phyloP scores from a whole-genome alignment of 257 asterid species.

The Solanum stenotomum region DNA sequence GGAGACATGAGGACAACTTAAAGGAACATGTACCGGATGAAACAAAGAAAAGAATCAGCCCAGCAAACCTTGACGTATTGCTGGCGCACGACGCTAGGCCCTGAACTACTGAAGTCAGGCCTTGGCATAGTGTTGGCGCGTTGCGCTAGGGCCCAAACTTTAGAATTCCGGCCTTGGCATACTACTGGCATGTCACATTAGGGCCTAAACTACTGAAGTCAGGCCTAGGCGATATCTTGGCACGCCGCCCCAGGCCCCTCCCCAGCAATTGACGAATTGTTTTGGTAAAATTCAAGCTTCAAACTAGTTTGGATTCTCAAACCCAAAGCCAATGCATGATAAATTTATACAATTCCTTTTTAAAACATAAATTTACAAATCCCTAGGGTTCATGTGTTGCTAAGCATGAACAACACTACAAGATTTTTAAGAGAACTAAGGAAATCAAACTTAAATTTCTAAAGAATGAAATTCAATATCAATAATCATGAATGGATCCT shows the following conservation, averaged over 20 bases:
- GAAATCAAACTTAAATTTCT: background rate
- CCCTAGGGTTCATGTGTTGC: background rate
- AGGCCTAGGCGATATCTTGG: background rate
- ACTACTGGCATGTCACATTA: background rate
- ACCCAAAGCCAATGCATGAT: background rate
- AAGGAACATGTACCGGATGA: no score
- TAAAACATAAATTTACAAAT: no score
- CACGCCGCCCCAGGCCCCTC: no score
- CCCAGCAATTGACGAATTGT: no score
- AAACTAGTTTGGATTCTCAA: background rate
- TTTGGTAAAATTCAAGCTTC: background rate
- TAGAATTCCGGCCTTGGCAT: background rate
- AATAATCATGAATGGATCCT: background rate
- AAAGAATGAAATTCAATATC: background rate
- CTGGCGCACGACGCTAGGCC: no score
- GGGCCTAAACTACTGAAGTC: background rate
- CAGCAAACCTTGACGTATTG: no score
- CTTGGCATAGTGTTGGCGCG: no score
- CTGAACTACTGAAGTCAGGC: no score
- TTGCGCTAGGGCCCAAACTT: no score
- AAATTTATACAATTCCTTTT: background rate
- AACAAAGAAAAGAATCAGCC: no score
- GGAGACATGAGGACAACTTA: no score
- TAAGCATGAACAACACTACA: background rate
- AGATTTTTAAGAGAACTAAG: no score